Conservation (phyloP, 2,329 filamentous ascomycete species). For the Drechslera avenae region DNA sequence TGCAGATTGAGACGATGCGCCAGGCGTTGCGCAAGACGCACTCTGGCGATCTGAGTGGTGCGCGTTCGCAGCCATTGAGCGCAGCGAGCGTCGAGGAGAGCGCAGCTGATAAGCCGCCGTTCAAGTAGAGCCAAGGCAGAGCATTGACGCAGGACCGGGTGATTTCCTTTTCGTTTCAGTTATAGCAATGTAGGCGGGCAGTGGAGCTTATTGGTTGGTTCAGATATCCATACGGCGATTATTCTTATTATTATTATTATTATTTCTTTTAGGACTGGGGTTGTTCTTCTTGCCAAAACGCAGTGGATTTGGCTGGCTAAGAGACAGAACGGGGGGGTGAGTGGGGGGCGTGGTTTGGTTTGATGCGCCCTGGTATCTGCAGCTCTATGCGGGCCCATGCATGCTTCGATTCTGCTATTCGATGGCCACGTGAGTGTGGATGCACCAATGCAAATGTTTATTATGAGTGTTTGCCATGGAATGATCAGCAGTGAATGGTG, state of each 20-base stretch:
- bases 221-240: constrained; percentile 35
- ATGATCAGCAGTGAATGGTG: neutral
- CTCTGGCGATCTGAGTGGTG: constrained; percentile 72
- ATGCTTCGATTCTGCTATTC: neutral
- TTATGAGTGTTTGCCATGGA: neutral
- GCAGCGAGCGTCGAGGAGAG: constrained; percentile 47
- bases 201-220: constrained; percentile 19
- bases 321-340: neutral
- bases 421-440: neutral
- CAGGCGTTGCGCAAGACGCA: constrained; percentile 85
- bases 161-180: constrained; percentile 10
- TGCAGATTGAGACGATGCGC: constrained; percentile 92
- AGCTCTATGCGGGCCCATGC: no score
- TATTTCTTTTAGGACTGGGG: constrained; percentile 5
- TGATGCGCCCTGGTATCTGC: neutral
- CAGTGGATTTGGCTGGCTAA: neutral
- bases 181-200: constrained; percentile 2
- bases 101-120: constrained; percentile 38
- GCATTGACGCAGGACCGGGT: constrained; percentile 2
- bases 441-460: neutral
- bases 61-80: constrained; percentile 47
- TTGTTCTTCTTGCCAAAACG: neutral
- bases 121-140: constrained; percentile 25
- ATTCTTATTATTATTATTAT: no score
- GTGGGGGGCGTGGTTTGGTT: neutral